phyloP scores from a whole-genome alignment of 2,329 filamentous ascomycete genomes.

The Trichophyton schoenleinii region DNA sequence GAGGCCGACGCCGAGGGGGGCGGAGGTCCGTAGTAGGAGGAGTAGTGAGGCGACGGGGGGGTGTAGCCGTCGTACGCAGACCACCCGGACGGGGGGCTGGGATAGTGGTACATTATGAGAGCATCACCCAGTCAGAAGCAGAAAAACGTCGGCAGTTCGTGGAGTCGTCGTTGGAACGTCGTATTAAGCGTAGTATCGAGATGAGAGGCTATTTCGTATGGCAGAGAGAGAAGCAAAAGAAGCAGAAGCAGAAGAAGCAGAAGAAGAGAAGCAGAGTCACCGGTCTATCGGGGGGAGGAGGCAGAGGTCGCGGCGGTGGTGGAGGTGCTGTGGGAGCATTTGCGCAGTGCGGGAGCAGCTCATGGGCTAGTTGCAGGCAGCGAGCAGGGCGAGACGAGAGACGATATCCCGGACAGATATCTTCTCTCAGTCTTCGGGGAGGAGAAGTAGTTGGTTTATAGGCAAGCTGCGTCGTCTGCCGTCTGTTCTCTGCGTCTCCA shows the following conservation, averaged over 20 bases:
- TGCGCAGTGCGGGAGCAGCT: slow-evolving; percentile 22
- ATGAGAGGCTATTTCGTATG: no score
- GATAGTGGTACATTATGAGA: slow-evolving; percentile 36
- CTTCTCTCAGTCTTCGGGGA: not conserved
- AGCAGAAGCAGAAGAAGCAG: slow-evolving; percentile 1
- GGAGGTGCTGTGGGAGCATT: slow-evolving; percentile 25
- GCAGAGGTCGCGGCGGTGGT: slow-evolving; percentile 20
- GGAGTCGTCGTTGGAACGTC: no score
- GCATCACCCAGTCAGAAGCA: slow-evolving; percentile 13
- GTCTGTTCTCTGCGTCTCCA: not conserved
- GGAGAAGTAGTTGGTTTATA: no score
- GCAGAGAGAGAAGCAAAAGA: no score
- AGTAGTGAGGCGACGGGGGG: slow-evolving; percentile 40
- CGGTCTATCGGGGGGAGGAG: slow-evolving; percentile 31
- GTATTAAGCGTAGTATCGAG: no score
- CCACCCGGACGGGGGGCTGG: slow-evolving; percentile 36
- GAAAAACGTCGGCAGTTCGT: slow-evolving; percentile 22
- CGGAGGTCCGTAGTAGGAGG: slow-evolving; percentile 35
- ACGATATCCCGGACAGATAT: not conserved
- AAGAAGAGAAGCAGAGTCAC: slow-evolving; percentile 21
- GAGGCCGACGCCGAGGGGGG: slow-evolving; percentile 27
- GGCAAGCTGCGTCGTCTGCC: not conserved
- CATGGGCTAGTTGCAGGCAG: no score
- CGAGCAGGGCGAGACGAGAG: no score
- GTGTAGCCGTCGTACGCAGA: slow-evolving; percentile 38